These are phyloP conservation scores for Chaetomiaceae sp. DNA, from an alignment of 2,329 filamentous ascomycete genomes.

Conservation along the genomic window DNA sequence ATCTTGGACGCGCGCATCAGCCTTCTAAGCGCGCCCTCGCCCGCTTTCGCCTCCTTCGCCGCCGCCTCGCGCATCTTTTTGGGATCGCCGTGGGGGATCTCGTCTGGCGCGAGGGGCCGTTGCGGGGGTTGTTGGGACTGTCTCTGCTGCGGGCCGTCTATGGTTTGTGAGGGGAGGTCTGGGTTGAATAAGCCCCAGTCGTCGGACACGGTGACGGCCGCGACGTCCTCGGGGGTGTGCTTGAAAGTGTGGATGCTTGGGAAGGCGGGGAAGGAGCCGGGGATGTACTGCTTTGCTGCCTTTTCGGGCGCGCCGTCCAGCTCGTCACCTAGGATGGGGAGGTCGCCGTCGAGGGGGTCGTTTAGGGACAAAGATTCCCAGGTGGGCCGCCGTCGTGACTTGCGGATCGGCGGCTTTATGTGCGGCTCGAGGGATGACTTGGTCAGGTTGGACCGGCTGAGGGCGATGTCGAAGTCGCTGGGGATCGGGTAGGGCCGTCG, in stretches of 20 bases:
- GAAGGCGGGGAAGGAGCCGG: constrained; percentile 55
- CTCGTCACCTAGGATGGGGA: constrained; percentile 48
- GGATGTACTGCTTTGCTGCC: constrained; percentile 52
- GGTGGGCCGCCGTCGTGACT: constrained; percentile 35
- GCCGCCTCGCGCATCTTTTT: constrained; percentile 58
- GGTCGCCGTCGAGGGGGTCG: constrained; percentile 34
- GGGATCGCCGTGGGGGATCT: constrained; percentile 44
- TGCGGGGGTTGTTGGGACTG: constrained; percentile 11
- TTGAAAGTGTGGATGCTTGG: constrained; percentile 62
- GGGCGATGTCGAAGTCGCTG: constrained; percentile 51
- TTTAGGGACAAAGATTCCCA: constrained; percentile 35
- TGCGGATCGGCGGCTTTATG: constrained; percentile 48
- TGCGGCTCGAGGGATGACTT: constrained; percentile 52
- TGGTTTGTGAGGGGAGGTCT: constrained; percentile 21
- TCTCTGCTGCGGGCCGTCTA: constrained; percentile 16
- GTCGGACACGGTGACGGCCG: constrained; percentile 31
- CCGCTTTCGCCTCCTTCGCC: constrained; percentile 55
- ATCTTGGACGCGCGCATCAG: constrained; percentile 60
- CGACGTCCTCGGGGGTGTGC: constrained; percentile 48
- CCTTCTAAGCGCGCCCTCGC: constrained; percentile 56
- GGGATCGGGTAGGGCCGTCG: constrained; percentile 52
- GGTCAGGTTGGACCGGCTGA: constrained; percentile 50
- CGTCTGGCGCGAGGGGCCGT: constrained; percentile 32
- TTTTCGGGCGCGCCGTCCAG: constrained; percentile 57
- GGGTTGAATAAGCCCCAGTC: constrained; percentile 27